phyloP scores from a whole-genome alignment of 2,329 filamentous ascomycete genomes.

The Xylariaceae sp. region DNA sequence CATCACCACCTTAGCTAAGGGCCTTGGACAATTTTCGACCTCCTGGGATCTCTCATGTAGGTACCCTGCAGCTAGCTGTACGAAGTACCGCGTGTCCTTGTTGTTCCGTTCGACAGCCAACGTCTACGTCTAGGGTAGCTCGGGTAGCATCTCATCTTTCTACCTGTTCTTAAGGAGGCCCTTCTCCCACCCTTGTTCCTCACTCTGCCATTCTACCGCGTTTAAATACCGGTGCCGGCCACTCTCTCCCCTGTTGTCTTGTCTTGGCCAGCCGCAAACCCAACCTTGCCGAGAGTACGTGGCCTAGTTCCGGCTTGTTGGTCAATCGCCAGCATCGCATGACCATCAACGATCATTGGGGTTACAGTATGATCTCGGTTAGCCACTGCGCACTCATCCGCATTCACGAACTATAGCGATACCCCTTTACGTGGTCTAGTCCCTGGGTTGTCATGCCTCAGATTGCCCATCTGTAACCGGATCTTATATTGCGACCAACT shows the following conservation, averaged over 20 bases:
- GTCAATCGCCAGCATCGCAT: conserved; percentile 18
- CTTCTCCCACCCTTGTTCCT: conserved; percentile 12
- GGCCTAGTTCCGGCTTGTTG: conserved; percentile 12
- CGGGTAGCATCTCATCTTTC: neutral
- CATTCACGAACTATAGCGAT: conserved; percentile 8
- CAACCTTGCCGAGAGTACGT: conserved; percentile 12
- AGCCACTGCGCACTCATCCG: conserved; percentile 4
- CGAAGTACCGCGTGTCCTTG: conserved; percentile 7
- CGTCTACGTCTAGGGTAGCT: conserved; percentile 12
- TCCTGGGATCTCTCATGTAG: conserved; percentile 2
- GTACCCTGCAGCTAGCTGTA: conserved; percentile 10
- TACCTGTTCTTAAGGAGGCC: conserved; percentile 1
- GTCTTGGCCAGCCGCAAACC: conserved; percentile 16
- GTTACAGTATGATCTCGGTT: conserved; percentile 15
- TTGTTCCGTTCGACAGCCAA: neutral
- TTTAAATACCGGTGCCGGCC: conserved; percentile 7
- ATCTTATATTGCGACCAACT: conserved; percentile 4
- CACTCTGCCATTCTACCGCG: conserved; percentile 13
- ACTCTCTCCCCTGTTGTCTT: conserved; percentile 14
- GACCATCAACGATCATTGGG: conserved; percentile 15
- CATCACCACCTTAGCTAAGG: conserved; percentile 2
- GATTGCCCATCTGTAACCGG: conserved; percentile 10
- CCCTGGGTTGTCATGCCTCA: conserved; percentile 12
- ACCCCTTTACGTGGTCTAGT: conserved; percentile 8
- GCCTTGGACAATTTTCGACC: conserved; percentile 1